Base-by-base conservation (phyloP, 306 rosid species). In the Cercis canadensis region DNA sequence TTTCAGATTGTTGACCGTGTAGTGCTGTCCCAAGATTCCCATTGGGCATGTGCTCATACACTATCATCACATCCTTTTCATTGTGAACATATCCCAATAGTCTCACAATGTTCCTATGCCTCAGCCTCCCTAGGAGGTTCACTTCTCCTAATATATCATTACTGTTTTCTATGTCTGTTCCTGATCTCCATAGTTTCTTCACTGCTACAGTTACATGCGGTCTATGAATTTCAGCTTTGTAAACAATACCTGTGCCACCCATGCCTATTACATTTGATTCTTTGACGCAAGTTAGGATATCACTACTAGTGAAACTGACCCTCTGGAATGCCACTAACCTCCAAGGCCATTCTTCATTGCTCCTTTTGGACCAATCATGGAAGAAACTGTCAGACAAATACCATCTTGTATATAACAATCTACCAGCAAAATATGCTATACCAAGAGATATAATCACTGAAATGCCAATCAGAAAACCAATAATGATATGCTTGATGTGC, bases 291-390 rank as follows among this genome's bases (percentile, higher is more conserved):
- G 82, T 62, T 15, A 95, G 84, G 66, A 95, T 85, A 44, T 95
- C 99, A 66, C 54, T 79, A 53, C 88, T 87, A 3, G 90, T 85
- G 89, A 95, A 87, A 75, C 82, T 81, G 37, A 95, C 57, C 84
- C 96, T 89, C 72, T 95, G 99, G 69, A 95, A 95, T 69, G 92
- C 90, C 44, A 95, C 95, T 50, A 91, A 61, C 63, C 96, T 86
- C 96, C 99, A 95, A 5, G 96, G 89, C 96, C 96, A 92, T 74
- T 89, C 89, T 79, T 81, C 82, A 54, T 65, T 80, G 74, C 74
- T 80, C 51, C 75, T 83, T 72, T 67, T 59, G 85, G 87, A 86
- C 89, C 84, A 77, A 43, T 85, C 85, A 13, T 73, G 75, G 40
- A 87, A 57, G 81, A 79, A 85, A 39, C 80, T 79, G 90, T 81